phyloP scores from a whole-genome alignment of 139 green algal genomes.

The Auxenochlorella pyrenoidosa region DNA sequence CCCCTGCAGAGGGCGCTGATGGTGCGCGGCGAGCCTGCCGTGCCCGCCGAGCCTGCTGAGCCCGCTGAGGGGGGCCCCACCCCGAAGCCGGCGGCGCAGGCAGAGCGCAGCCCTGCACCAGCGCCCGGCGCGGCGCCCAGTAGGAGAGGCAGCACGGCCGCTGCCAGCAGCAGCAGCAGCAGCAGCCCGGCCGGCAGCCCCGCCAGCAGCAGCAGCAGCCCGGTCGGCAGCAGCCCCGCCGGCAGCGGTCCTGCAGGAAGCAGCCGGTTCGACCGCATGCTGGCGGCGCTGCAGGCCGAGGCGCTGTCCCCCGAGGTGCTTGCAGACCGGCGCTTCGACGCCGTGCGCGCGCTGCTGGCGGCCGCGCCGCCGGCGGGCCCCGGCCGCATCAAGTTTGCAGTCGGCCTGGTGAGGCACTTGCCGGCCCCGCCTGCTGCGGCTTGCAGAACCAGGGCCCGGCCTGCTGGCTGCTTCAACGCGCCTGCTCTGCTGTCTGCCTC shows the following conservation, averaged over 20 bases:
- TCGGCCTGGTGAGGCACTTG: neutral
- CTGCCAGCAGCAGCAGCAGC: neutral
- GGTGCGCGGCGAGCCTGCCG: too few relatives aligned
- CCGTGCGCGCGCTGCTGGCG: neutral
- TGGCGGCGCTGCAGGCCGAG: neutral
- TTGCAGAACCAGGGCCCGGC: too few relatives aligned
- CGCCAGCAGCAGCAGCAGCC: neutral
- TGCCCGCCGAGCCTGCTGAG: too few relatives aligned
- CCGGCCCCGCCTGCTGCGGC: too few relatives aligned
- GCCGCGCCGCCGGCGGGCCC: neutral
- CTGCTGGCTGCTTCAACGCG: too few relatives aligned
- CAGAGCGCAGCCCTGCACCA: neutral
- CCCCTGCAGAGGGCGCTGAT: too few relatives aligned
- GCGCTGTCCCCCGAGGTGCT: neutral
- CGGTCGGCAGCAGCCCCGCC: neutral
- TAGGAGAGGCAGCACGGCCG: neutral
- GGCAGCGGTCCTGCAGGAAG: neutral
- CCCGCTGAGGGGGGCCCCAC: neutral
- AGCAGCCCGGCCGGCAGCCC: neutral
- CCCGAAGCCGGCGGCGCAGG: neutral
- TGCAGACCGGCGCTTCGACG: neutral
- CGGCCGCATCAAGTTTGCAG: neutral
- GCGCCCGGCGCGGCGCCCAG: neutral
- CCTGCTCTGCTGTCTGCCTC: too few relatives aligned
- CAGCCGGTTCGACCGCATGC: neutral